Percentiles rank a stretch among this genome's conserved stretches.
phyloP scores from a whole-genome alignment of 1,139 yeast species.

The Yamadazyma triangularis region DNA sequence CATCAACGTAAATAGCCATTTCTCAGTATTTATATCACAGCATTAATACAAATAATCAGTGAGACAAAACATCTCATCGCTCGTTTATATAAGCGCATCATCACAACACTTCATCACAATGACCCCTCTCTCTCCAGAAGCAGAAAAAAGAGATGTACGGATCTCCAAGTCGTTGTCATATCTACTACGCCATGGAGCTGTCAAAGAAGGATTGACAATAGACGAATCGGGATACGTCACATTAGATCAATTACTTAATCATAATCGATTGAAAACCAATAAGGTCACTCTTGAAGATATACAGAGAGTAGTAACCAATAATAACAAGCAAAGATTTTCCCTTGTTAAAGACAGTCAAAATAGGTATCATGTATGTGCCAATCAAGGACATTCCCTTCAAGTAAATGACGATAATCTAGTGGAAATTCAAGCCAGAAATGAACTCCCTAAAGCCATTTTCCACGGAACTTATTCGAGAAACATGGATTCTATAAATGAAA shows the following conservation, averaged over 20 bases:
- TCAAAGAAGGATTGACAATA: slow-evolving; percentile 60
- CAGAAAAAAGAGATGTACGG: slow-evolving; percentile 35
- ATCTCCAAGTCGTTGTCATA: slow-evolving; percentile 75
- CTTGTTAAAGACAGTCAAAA: slow-evolving; percentile 21
- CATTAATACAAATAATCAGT: background rate
- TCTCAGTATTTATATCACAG: too few species aligned
- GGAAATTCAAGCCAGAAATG: slow-evolving; percentile 10
- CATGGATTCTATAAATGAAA: slow-evolving; percentile 42
- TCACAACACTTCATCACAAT: too few species aligned
- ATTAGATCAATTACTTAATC: slow-evolving; percentile 48
- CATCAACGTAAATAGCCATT: too few species aligned
- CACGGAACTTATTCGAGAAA: slow-evolving; percentile 76
- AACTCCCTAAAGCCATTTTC: slow-evolving; percentile 37
- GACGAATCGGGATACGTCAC: slow-evolving; percentile 64
- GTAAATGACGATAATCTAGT: slow-evolving; percentile 41
- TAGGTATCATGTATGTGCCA: slow-evolving; percentile 60
- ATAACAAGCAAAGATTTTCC: slow-evolving; percentile 68
- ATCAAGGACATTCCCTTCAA: slow-evolving; percentile 82
- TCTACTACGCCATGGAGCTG: slow-evolving; percentile 80
- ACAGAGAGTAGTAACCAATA: slow-evolving; percentile 52
- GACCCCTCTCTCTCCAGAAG: too few species aligned
- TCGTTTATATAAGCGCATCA: background rate
- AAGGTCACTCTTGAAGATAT: slow-evolving; percentile 56
- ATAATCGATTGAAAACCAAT: slow-evolving; percentile 55
- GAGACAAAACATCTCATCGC: background rate